phyloP scores from a whole-genome alignment of 805 yeast species.

The Metschnikowia drakensbergensis region DNA sequence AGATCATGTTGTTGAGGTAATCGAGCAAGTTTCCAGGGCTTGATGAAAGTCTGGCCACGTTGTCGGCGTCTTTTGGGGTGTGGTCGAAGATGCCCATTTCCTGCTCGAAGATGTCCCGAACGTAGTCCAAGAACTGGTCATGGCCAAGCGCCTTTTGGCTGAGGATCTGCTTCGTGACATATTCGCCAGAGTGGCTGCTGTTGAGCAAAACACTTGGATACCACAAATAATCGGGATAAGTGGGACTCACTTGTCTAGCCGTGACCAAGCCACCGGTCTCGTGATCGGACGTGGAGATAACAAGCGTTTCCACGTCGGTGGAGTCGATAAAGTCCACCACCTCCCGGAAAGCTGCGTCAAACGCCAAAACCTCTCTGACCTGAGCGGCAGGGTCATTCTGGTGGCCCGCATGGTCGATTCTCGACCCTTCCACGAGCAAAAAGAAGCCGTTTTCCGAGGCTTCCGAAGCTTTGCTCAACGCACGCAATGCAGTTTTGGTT shows the following conservation, averaged over 20 bases:
- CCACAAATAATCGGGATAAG: constrained; percentile 87
- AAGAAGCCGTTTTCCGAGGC: constrained; percentile 83
- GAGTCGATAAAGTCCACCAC: constrained; percentile 67
- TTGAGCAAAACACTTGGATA: constrained; percentile 70
- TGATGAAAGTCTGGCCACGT: constrained; percentile 16
- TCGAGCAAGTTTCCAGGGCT: constrained; percentile 43
- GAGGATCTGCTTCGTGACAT: constrained; percentile 46
- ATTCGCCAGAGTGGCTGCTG: constrained; percentile 78
- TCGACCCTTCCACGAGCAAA: constrained; percentile 81
- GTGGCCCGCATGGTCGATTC: constrained; percentile 96
- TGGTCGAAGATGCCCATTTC: constrained; percentile 66
- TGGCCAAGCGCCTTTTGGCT: constrained; percentile 31
- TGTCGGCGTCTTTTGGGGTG: constrained; percentile 45
- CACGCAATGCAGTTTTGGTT: constrained; percentile 67
- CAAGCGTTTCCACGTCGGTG: constrained; percentile 69
- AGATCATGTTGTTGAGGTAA: constrained; percentile 64
- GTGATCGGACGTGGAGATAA: constrained; percentile 86
- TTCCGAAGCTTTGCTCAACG: constrained; percentile 61
- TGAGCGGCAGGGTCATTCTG: constrained; percentile 93
- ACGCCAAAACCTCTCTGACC: constrained; percentile 85
- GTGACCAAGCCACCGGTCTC: constrained; percentile 95
- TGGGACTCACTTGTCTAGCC: constrained; percentile 63
- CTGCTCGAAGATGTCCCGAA: constrained; percentile 54
- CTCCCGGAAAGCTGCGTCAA: constrained; percentile 74
- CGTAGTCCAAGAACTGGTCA: constrained; percentile 11